Conservation (phyloP, 2,329 filamentous ascomycete species). For the Pyrenochaeta sp. region DNA sequence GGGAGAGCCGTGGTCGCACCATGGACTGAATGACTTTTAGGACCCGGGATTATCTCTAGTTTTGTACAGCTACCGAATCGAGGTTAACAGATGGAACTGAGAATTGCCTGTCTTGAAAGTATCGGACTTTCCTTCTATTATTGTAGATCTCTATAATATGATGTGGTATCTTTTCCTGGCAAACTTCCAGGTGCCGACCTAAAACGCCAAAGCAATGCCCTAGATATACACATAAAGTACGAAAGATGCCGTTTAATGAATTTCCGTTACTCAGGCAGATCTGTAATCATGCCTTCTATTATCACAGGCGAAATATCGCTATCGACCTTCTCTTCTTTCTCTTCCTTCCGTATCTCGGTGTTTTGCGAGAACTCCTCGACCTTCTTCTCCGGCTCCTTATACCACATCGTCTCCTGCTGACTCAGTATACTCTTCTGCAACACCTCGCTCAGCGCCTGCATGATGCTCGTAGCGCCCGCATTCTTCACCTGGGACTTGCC, state of each 20-base stretch:
- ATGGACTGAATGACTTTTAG: background rate
- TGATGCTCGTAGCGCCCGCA: constrained; percentile 13
- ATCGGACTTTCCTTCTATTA: background rate
- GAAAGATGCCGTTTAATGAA: no score
- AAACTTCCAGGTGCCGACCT: background rate
- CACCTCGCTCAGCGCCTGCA: constrained; percentile 21
- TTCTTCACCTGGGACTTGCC: constrained; percentile 22
- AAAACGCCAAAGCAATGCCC: constrained; percentile 1
- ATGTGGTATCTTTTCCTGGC: constrained; percentile 5
- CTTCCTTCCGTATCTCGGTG: constrained; percentile 1
- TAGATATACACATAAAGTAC: background rate
- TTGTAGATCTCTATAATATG: background rate
- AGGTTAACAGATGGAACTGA: background rate
- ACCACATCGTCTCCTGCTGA: constrained; percentile 14
- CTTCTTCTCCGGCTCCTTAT: constrained; percentile 18
- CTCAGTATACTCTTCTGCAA: constrained; percentile 17
- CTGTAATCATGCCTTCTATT: constrained; percentile 1
- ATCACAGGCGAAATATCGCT: background rate
- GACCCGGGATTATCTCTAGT: no score
- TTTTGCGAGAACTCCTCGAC: background rate
- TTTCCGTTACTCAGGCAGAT: background rate
- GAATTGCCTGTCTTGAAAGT: background rate
- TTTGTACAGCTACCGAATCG: no score
- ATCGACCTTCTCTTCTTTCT: background rate
- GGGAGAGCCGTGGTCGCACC: background rate